Percentiles rank a stretch among this genome's conserved stretches.
Conservation (phyloP, 108 stramenopile genomes). For the Mediolabrus comicus region DNA sequence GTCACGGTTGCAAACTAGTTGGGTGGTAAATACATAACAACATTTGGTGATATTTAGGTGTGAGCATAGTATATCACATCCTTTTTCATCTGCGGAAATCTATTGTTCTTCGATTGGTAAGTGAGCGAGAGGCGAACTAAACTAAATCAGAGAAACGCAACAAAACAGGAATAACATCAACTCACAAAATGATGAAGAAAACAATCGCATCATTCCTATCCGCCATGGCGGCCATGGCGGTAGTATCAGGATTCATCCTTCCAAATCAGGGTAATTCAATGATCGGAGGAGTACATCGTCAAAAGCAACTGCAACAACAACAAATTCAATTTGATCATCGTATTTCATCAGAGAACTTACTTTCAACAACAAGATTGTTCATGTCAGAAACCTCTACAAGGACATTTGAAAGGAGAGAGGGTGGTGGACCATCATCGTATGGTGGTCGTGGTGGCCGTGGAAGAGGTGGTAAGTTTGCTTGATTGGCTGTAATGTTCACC, state of each 20-base stretch:
- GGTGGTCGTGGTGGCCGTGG: not conserved
- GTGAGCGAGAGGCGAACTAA: too few species aligned
- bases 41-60: too few species aligned
- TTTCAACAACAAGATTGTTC: not conserved
- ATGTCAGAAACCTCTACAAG: conserved; percentile 1
- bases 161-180: not conserved
- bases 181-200: not conserved
- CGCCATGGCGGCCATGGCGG: not conserved
- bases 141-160: too few species aligned
- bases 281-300: too few species aligned
- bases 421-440: too few species aligned
- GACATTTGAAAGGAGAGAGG: not conserved
- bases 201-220: not conserved
- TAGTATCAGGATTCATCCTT: not conserved
- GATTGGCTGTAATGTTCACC: not conserved
- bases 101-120: too few species aligned
- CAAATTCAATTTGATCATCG: not conserved
- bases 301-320: too few species aligned
- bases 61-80: too few species aligned
- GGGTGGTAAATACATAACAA: too few species aligned
- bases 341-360: not conserved
- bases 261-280: not conserved
- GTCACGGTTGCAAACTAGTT: too few species aligned
- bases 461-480: not conserved
- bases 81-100: too few species aligned